phyloP scores from a whole-genome alignment of 371 early-diverging fungal species.

The Lichtheimia ornata region DNA sequence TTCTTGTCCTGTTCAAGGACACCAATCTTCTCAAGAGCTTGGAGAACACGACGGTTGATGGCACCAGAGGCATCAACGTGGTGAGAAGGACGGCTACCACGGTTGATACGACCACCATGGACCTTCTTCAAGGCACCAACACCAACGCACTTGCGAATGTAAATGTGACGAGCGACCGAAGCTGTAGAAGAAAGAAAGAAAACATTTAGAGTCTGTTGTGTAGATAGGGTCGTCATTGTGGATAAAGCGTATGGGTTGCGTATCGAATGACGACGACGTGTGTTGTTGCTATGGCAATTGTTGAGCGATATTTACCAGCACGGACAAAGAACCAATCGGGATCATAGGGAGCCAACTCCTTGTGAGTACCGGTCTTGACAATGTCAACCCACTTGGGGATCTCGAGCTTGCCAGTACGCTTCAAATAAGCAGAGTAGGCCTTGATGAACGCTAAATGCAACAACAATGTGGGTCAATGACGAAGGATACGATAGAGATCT shows the following conservation, averaged over 20 bases:
- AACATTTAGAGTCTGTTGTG: background rate
- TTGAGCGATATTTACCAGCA: conserved; percentile 66
- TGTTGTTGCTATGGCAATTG: background rate
- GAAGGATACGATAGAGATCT: no score
- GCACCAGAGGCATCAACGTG: conserved; percentile 88
- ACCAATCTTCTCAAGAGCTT: conserved; percentile 97
- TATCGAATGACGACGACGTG: no score
- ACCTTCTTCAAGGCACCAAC: conserved; percentile 93
- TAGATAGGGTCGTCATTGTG: no score
- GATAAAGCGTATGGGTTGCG: no score
- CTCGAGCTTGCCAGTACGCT: conserved; percentile 96
- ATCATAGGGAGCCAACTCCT: conserved; percentile 97
- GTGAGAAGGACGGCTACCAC: conserved; percentile 94
- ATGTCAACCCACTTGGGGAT: conserved; percentile 98
- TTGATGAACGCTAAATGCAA: conserved; percentile 75
- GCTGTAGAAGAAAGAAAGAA: conserved; percentile 54
- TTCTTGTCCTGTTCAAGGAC: conserved; percentile 90
- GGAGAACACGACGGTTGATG: conserved; percentile 93
- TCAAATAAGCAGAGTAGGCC: conserved; percentile 97
- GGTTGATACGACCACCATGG: conserved; percentile 92
- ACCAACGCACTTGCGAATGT: conserved; percentile 93
- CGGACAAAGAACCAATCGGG: conserved; percentile 99
- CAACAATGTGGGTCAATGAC: background rate
- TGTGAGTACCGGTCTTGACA: conserved; percentile 96
- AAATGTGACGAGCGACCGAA: conserved; percentile 96